Conservation (phyloP, 768 basidiomycete species). For the Collybiopsis confluens region DNA sequence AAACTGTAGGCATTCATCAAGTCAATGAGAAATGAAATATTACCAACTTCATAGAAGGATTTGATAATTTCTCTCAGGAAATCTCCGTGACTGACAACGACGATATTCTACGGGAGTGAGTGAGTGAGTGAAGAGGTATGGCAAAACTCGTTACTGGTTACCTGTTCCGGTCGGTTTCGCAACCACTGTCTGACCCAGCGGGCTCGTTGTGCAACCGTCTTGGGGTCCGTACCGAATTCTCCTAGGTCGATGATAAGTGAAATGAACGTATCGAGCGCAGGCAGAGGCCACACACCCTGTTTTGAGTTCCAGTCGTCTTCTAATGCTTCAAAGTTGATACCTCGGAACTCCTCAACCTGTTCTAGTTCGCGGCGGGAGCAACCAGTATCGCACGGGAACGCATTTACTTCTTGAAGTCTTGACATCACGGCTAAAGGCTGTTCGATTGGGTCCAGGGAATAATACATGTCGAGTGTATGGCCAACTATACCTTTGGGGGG, state of each 20-base stretch:
- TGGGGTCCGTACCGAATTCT: neutral
- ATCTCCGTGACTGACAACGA: constrained; percentile 4
- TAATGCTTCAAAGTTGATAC: constrained; percentile 1
- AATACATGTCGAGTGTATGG: no score
- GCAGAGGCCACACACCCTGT: neutral
- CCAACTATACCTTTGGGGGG: neutral
- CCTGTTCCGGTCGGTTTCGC: constrained; percentile 4
- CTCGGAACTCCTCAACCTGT: constrained; percentile 1
- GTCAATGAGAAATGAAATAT: neutral
- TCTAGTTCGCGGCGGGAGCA: neutral
- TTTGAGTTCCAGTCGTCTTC: constrained; percentile 8
- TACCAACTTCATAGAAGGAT: neutral
- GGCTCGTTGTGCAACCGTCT: neutral
- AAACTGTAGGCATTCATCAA: neutral
- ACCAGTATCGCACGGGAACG: constrained; percentile 3
- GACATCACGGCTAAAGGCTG: constrained; percentile 3
- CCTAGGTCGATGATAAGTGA: neutral
- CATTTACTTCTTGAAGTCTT: constrained; percentile 4
- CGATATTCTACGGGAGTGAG: constrained; percentile 2
- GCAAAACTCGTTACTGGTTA: neutral
- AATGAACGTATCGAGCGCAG: neutral
- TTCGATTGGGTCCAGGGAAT: no score
- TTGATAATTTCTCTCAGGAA: neutral
- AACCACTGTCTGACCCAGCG: constrained; percentile 6
- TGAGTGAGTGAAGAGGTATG: neutral